These are phyloP conservation scores for Raphanus raphanistrum DNA, from an alignment of 345 rosid genomes.

Conservation along the genomic window DNA sequence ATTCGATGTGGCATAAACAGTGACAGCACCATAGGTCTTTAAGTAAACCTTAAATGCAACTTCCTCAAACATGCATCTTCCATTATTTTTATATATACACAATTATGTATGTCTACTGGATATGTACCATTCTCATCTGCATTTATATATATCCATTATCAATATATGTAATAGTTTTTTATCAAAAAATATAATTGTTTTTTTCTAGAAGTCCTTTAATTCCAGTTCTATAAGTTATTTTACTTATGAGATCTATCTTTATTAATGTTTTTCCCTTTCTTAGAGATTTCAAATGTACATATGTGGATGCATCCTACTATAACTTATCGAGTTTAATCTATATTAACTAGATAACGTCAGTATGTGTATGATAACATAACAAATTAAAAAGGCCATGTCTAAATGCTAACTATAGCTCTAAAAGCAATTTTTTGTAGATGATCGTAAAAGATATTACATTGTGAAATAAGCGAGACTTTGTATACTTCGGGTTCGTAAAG, in stretches of 20 bases:
- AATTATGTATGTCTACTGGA: background rate
- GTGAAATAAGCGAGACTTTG: background rate
- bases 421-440: background rate
- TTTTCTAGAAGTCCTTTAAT: slow-evolving; percentile 10
- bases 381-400: background rate
- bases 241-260: background rate
- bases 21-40: slow-evolving; percentile 28
- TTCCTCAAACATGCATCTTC: slow-evolving; percentile 17
- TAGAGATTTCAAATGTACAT: background rate
- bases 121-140: background rate
- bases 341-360: background rate
- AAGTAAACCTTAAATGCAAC: slow-evolving; percentile 25
- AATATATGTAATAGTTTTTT: background rate
- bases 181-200: too few species aligned
- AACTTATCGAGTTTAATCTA: background rate
- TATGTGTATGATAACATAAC: background rate
- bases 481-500: background rate
- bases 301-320: background rate
- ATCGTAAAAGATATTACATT: background rate
- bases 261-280: background rate
- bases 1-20: slow-evolving; percentile 22
- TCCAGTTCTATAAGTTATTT: background rate
- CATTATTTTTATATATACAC: background rate
- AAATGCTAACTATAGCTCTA: background rate
- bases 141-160: background rate